Conservation (phyloP, 108 stramenopile species). For the Stephanodiscus minutulus region DNA sequence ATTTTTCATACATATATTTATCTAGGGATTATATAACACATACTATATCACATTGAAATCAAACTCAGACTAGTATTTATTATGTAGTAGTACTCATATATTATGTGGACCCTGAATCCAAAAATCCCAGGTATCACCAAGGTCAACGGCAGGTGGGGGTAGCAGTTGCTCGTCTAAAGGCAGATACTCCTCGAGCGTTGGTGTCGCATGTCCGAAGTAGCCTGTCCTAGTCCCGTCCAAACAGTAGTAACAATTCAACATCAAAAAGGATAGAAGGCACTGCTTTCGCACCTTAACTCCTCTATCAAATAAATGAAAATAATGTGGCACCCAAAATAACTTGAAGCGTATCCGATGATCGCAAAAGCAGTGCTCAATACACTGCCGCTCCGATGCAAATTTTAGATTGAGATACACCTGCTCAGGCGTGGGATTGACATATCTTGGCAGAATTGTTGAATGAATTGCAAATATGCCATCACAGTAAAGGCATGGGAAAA, state of each 20-base stretch:
- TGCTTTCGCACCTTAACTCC: not conserved
- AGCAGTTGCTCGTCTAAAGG: slow-evolving; percentile 2
- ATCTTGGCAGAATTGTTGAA: slow-evolving; percentile 1
- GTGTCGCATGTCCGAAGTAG: slow-evolving; percentile 10
- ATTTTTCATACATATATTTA: too few relatives aligned
- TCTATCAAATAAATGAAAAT: not conserved
- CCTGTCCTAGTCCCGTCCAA: not conserved
- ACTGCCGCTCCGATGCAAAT: not conserved
- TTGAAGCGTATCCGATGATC: not conserved
- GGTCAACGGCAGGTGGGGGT: slow-evolving; percentile 13
- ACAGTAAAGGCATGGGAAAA: slow-evolving; percentile 1
- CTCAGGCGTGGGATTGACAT: not conserved
- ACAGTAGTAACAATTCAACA: slow-evolving; percentile 8
- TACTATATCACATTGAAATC: not conserved
- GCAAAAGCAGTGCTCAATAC: not conserved
- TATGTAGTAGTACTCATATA: not conserved
- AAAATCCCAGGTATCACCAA: slow-evolving; percentile 13
- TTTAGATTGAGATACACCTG: not conserved
- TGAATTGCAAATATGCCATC: slow-evolving; percentile 5
- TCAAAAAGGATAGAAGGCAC: not conserved
- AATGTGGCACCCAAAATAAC: not conserved
- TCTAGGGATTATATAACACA: not conserved
- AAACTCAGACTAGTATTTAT: not conserved
- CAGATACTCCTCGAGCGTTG: slow-evolving; percentile 19
- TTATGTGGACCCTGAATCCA: not conserved